These are phyloP conservation scores for Penicillium frequentans DNA, from an alignment of 2,329 filamentous ascomycete genomes.

Conservation along the genomic window DNA sequence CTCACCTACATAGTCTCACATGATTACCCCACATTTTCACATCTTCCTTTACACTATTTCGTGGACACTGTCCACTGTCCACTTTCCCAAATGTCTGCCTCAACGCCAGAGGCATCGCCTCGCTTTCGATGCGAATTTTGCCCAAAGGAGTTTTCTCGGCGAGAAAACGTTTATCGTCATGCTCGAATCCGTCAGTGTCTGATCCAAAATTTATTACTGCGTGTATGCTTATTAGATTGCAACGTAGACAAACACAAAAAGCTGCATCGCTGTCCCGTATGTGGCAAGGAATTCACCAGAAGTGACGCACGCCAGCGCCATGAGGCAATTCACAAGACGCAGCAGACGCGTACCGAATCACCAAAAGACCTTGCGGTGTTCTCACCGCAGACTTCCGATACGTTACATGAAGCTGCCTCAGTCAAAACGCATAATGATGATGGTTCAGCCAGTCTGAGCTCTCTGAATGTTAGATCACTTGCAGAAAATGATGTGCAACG, in stretches of 20 bases:
- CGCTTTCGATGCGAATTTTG: neutral
- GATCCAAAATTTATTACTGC: neutral
- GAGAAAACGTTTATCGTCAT: neutral
- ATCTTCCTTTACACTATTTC: neutral
- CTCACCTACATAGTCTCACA: neutral
- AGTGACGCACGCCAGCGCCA: neutral
- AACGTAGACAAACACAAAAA: neutral
- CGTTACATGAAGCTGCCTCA: neutral
- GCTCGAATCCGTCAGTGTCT: neutral
- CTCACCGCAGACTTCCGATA: neutral
- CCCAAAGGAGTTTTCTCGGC: neutral
- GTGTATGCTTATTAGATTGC: neutral
- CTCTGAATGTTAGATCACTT: neutral
- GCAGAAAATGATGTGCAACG: neutral
- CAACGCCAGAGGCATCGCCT: neutral
- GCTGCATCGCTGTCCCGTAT: neutral
- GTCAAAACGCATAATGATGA: neutral
- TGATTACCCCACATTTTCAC: neutral
- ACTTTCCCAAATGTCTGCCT: neutral
- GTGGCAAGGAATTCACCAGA: neutral
- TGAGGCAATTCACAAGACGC: neutral
- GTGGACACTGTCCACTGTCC: neutral
- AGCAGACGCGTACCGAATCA: neutral
- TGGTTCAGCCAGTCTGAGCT: neutral
- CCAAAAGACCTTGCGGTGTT: neutral